phyloP scores from a whole-genome alignment of 208 protist genomes.

The Wallacemonas collosoma region DNA sequence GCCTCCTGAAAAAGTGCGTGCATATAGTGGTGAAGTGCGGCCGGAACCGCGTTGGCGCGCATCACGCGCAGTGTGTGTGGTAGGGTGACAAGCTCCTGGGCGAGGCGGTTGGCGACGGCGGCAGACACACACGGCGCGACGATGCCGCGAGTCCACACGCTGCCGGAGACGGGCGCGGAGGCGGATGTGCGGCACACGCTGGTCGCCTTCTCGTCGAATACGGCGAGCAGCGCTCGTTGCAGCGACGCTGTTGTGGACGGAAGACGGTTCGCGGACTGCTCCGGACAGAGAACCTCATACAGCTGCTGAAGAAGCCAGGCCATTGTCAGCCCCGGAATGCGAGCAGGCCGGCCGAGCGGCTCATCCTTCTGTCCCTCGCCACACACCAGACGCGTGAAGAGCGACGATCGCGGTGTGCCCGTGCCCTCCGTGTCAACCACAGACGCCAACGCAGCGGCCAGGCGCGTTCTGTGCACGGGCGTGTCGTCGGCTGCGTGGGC shows the following conservation, averaged over 20 bases:
- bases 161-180: background rate
- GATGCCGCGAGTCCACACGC: conserved; percentile 10
- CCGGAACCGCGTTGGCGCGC: conserved; percentile 12
- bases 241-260: background rate
- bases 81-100: conserved; percentile 23
- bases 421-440: background rate
- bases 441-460: background rate
- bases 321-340: conserved; percentile 1
- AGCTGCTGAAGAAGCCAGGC: conserved; percentile 13
- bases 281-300: background rate
- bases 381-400: background rate
- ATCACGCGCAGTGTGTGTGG: conserved; percentile 23
- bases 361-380: background rate
- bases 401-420: background rate
- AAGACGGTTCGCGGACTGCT: background rate
- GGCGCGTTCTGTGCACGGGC: background rate
- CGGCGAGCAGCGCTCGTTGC: background rate
- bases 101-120: conserved; percentile 20
- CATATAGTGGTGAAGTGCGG: conserved; percentile 26
- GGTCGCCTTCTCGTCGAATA: background rate
- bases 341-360: background rate
- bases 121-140: background rate
- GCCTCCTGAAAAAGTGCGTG: conserved; percentile 30
- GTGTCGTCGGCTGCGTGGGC: no score
- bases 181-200: background rate